Evolutionary conservation across 2,329 filamentous ascomycete species (phyloP).

Genomic region (Aspergillus flavus): DNA sequence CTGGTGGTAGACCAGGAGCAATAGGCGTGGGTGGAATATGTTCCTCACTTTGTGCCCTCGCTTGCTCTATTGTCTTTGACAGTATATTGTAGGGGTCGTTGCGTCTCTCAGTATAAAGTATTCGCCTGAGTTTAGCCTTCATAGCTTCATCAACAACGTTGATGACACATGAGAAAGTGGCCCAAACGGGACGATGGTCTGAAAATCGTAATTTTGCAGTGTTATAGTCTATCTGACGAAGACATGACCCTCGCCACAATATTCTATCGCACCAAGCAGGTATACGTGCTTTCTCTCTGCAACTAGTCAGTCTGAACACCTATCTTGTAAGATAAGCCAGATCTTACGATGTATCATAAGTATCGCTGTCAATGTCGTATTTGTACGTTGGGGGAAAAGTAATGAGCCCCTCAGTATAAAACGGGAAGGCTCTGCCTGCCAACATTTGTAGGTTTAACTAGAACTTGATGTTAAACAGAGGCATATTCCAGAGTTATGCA

Average conservation of each 20-base stretch:
- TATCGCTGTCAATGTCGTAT: slow-evolving; percentile 84
- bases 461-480: slow-evolving; percentile 10
- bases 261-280: slow-evolving; percentile 98
- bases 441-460: slow-evolving; percentile 96
- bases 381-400: slow-evolving; percentile 94
- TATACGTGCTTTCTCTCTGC: slow-evolving; percentile 84
- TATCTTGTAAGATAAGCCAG: neutral
- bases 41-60: slow-evolving; percentile 66
- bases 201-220: slow-evolving; percentile 84
- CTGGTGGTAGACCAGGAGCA: slow-evolving; percentile 71
- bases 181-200: slow-evolving; percentile 94
- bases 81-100: slow-evolving; percentile 60
- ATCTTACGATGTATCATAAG: slow-evolving; percentile 84
- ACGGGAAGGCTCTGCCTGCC: slow-evolving; percentile 82
- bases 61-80: slow-evolving; percentile 21
- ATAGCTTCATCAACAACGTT: slow-evolving; percentile 75
- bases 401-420: slow-evolving; percentile 87
- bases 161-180: slow-evolving; percentile 81
- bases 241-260: slow-evolving; percentile 78
- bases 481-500: neutral
- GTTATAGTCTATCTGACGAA: slow-evolving; percentile 81
- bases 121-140: slow-evolving; percentile 71
- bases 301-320: slow-evolving; percentile 32
- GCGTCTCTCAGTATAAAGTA: slow-evolving; percentile 72
- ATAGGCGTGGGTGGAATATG: slow-evolving; percentile 79